phyloP scores from a whole-genome alignment of 2,329 filamentous ascomycete species.

The Venturia asperata region DNA sequence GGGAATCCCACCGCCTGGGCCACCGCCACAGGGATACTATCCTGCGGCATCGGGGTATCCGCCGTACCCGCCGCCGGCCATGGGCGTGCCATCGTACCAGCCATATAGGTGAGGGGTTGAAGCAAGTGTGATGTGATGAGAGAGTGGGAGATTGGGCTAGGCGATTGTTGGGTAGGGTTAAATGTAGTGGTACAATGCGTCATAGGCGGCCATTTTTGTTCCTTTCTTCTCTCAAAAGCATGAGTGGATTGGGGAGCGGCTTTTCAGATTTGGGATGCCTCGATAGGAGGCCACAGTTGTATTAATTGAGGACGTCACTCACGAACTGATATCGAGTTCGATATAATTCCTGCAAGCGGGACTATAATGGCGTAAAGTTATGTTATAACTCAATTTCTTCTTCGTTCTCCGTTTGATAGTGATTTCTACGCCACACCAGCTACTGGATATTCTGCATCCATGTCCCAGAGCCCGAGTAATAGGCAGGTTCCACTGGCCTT shows the following conservation, averaged over 20 bases:
- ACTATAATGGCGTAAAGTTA: no score
- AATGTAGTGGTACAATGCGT: not conserved
- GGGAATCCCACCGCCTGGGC: not conserved
- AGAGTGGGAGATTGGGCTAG: not conserved
- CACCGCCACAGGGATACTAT: not conserved
- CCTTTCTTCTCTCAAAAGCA: not conserved
- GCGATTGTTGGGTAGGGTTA: not conserved
- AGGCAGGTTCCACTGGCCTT: no score
- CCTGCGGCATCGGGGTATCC: not conserved
- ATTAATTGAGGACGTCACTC: not conserved
- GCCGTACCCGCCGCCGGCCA: not conserved
- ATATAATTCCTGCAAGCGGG: not conserved
- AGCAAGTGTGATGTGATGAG: not conserved
- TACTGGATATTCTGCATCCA: no score
- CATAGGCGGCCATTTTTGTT: not conserved
- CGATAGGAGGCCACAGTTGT: not conserved
- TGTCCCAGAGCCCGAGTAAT: no score
- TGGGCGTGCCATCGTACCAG: conserved; percentile 1
- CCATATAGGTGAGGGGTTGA: not conserved
- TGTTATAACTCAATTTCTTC: no score
- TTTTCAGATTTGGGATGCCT: not conserved
- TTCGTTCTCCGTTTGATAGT: no score
- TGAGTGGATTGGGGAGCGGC: not conserved
- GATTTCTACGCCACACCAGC: no score
- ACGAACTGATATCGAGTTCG: not conserved